Conservation (phyloP, 1,139 yeast genomes). For the Geotrichum restrictum region DNA sequence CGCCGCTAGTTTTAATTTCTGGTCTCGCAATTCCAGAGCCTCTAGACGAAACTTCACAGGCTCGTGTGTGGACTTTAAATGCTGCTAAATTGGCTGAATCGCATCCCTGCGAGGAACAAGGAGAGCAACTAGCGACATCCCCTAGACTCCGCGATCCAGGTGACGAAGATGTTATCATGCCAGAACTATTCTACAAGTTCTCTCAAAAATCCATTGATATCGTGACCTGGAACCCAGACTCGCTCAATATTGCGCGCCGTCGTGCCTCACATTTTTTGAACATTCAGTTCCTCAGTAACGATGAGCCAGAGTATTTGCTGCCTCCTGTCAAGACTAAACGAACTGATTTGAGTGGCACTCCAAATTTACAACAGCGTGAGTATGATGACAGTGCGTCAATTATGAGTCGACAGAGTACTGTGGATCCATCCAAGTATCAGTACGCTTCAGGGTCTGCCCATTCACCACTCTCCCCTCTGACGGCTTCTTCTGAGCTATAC, state of each 20-base stretch:
- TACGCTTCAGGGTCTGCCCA: slow-evolving; percentile 35
- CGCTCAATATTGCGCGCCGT: slow-evolving; percentile 16
- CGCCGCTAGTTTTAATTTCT: slow-evolving; percentile 32
- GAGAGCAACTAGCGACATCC: slow-evolving; percentile 27
- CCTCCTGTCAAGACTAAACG: slow-evolving; percentile 15
- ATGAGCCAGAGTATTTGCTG: slow-evolving; percentile 12
- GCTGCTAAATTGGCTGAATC: slow-evolving; percentile 15
- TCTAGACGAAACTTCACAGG: not conserved
- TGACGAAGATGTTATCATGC: slow-evolving; percentile 20
- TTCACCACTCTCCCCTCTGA: slow-evolving; percentile 44
- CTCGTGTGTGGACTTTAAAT: slow-evolving; percentile 9
- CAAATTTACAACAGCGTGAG: not conserved
- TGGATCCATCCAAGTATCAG: slow-evolving; percentile 26
- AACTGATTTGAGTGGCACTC: not conserved
- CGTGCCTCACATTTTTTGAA: slow-evolving; percentile 25
- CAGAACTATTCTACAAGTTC: slow-evolving; percentile 21
- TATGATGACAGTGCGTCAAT: slow-evolving; percentile 6
- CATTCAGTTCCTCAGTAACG: slow-evolving; percentile 25
- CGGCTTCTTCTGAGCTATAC: slow-evolving; percentile 38
- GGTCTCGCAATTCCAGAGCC: slow-evolving; percentile 28
- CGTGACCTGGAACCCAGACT: slow-evolving; percentile 16
- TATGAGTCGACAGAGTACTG: not conserved
- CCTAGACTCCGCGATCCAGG: slow-evolving; percentile 3
- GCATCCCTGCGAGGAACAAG: slow-evolving; percentile 25
- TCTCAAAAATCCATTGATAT: slow-evolving; percentile 13